Base-by-base conservation (phyloP, 352 stramenopile species). In the Hyaloperonospora brassicae region DNA sequence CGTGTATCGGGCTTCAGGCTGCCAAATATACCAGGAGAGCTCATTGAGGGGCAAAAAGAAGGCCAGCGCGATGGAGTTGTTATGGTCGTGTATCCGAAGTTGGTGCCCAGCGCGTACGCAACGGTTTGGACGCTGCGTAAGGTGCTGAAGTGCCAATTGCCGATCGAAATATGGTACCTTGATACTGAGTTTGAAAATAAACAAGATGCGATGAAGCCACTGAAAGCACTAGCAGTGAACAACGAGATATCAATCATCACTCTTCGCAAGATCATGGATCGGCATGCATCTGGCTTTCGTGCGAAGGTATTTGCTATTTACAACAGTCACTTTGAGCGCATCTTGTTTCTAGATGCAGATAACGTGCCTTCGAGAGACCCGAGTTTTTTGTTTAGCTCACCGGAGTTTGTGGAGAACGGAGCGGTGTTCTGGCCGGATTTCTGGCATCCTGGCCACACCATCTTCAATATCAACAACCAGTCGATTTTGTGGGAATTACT, bases 371-470 rank as follows among this genome's bases (percentile, higher is more conserved):
- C 57, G 22, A 53, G 51, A 34, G 64, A 86, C 35, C 76, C 76
- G 36, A 82, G 54, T 5, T 81, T 72, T 44, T 39, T 86, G n/a
- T 84, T 86, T 57, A 44, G 48, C 1, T 55, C 58, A 2, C 35
- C 36, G 0, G 69, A 75, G 50, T 86, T 80, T 50, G 34, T 52
- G 7, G 40, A 61, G 22, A 74, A 52, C 0, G 75, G 76, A 17
- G 75, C 79, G 23, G 31, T 87, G 5, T 87, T 87, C 50, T 89
- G 76, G 73, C 77, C 77, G 6, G 77, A 88, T 43, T 84, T 85
- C 35, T 87, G 72, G 72, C 76, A 87, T 35, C 70, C 72, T 14
- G 52, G 31, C 36, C 61, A 69, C 24, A 74, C 73, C 9, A 83
- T 86, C 45, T 87, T 87, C 56, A 86, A 84, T 55, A 70, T 87